Base-by-base conservation (phyloP, 2,329 filamentous ascomycete species). In the Beauveria medogensis region DNA sequence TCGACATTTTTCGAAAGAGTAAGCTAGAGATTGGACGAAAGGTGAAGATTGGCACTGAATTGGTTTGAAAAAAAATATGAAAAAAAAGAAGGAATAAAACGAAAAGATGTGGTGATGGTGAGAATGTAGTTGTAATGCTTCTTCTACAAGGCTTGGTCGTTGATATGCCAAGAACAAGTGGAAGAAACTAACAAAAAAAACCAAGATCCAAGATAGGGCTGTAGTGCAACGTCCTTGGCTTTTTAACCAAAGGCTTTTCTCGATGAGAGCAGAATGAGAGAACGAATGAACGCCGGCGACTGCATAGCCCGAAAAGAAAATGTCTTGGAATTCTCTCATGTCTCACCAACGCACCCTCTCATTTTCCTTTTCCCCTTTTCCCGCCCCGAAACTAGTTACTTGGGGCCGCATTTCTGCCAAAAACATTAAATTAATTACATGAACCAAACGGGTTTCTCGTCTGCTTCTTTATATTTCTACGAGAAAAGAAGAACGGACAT, bases 231-330 rank as follows among this genome's bases (percentile, higher is more conserved):
- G 14, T 28, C 20, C 43, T 20, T 30, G 12, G 44, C 30, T 57
- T 57, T 57, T 57, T 57, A 57, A 55, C 30, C 12, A 26, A 48
- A 9, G 5, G 12, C 30, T 34, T 30, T 12, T 10, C 30, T 34
- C 12, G 30, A 34, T 9, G 12, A 34, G 10, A 34, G 30, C 12
- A 34, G 24, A 48, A 40, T 37, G 43, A 57, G 24, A 51, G 55
- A 52, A 52, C 55, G 51, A 57, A 57, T 57, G 22, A 56, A 56
- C 54, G 43, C 54, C 28, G 9, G 30, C n/a, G 55, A 46, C n/a
- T 9, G 53, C 26, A 16, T 26, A n/a, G 3, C 26, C 22, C 52
- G 5, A 3, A n/a, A 16, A 24, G 26, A 48, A 44, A 26, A 34
- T 47, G 54, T 47, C 54, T 56, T 56, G 54, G 53, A 55, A 55